Percentiles rank a stretch among this genome's conserved stretches.
Evolutionary conservation across 1,284 basidiomycete genomes (phyloP).

Genomic region (Vanrija sp.): DNA sequence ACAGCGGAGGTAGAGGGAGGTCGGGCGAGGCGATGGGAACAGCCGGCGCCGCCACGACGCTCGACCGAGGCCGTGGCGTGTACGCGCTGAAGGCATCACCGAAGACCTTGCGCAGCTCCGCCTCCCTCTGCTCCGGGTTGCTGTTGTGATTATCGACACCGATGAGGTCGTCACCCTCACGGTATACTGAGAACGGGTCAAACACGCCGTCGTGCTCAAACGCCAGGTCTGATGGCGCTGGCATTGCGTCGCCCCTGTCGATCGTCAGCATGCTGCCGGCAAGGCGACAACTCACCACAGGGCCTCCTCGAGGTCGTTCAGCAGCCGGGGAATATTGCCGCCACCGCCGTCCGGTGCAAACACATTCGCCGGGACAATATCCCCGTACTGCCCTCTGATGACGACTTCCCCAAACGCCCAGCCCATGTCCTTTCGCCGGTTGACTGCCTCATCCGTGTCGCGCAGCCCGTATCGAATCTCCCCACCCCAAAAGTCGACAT

Average conservation of each 20-base stretch:
- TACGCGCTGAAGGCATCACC: constrained; percentile 1
- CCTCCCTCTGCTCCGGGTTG: constrained; percentile 6
- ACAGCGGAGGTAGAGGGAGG: not conserved
- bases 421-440: constrained; percentile 37
- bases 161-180: constrained; percentile 22
- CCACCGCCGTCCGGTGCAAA: constrained; percentile 21
- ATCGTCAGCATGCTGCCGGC: constrained; percentile 3
- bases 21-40: not conserved
- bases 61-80: not conserved
- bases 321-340: constrained; percentile 33
- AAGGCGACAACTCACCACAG: constrained; percentile 30
- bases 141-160: constrained; percentile 7
- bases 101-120: constrained; percentile 14
- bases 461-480: constrained; percentile 35
- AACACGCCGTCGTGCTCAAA: constrained; percentile 39
- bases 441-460: constrained; percentile 43
- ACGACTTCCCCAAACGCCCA: constrained; percentile 37
- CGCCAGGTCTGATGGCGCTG: constrained; percentile 39
- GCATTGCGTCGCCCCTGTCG: constrained; percentile 40
- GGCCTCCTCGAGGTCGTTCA: constrained; percentile 45
- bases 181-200: constrained; percentile 36
- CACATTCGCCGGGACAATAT: constrained; percentile 29
- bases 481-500: constrained; percentile 36
- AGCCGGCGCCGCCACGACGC: not conserved
- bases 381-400: constrained; percentile 31